Evolutionary conservation across 1,139 yeast species (phyloP).

Genomic region (Meyerozyma guilliermondii): DNA sequence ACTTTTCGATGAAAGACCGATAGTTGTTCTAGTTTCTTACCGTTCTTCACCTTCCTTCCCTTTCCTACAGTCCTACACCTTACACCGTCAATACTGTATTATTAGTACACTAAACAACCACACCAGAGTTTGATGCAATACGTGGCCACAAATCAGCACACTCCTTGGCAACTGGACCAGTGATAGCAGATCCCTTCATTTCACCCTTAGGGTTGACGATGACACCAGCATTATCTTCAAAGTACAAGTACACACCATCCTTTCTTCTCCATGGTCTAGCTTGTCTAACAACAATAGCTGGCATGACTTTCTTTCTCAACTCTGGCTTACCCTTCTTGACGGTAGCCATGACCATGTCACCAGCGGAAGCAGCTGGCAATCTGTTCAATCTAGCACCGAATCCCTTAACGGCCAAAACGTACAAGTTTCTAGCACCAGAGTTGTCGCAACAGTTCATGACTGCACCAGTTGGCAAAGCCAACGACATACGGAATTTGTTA

Average conservation of each 20-base stretch:
- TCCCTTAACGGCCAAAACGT: conserved; percentile 98
- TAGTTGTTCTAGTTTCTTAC: no score
- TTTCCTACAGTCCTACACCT: not conserved
- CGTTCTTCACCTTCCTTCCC: no score
- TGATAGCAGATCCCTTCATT: conserved; percentile 99
- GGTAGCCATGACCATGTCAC: conserved; percentile 99
- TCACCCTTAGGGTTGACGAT: conserved; percentile 99
- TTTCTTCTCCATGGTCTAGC: conserved; percentile 99
- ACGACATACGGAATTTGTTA: conserved; percentile 99
- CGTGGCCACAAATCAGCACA: conserved; percentile 99
- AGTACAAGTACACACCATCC: conserved; percentile 99
- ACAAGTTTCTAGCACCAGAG: conserved; percentile 99
- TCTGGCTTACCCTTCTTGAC: conserved; percentile 99
- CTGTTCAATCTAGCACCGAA: conserved; percentile 99
- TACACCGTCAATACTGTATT: not conserved
- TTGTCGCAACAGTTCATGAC: conserved; percentile 99
- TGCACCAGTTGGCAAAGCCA: conserved; percentile 99
- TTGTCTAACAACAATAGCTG: conserved; percentile 99
- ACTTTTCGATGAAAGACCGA: no score
- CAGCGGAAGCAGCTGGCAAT: conserved; percentile 99
- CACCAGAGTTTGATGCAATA: conserved; percentile 99
- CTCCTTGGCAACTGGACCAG: conserved; percentile 99
- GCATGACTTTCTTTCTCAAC: conserved; percentile 99
- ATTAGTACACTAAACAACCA: conserved; percentile 64
- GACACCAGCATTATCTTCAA: conserved; percentile 99